Evolutionary conservation across 1,284 basidiomycete genomes (phyloP).

Genomic region (Cryptococcus sp.): DNA sequence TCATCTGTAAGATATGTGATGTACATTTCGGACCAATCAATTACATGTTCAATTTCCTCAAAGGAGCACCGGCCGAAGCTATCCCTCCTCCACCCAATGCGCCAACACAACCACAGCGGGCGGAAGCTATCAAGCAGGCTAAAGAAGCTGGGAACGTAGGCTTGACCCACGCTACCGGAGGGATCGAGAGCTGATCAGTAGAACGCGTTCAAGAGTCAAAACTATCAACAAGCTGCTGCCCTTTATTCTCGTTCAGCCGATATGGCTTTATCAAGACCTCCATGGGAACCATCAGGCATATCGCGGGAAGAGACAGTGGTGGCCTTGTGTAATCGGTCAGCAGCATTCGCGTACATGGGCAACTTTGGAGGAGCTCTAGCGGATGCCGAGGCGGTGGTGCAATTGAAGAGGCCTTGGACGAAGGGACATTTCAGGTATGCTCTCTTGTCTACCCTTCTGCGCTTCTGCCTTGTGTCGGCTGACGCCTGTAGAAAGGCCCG

Average conservation of each 20-base stretch:
- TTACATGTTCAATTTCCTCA: slow-evolving; percentile 65
- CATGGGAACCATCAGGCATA: slow-evolving; percentile 80
- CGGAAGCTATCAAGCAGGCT: slow-evolving; percentile 64
- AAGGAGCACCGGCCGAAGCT: slow-evolving; percentile 60
- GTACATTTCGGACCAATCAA: slow-evolving; percentile 66
- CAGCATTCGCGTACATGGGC: slow-evolving; percentile 70
- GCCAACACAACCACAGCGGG: slow-evolving; percentile 60
- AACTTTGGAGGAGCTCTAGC: slow-evolving; percentile 65
- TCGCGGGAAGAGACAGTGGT: slow-evolving; percentile 86
- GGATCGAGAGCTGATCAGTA: slow-evolving; percentile 33
- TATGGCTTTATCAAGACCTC: slow-evolving; percentile 75
- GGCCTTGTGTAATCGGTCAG: slow-evolving; percentile 84
- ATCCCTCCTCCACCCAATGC: slow-evolving; percentile 76
- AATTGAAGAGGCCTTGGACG: slow-evolving; percentile 80
- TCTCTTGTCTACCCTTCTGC: not conserved
- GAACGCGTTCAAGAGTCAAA: slow-evolving; percentile 70
- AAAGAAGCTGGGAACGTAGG: slow-evolving; percentile 88
- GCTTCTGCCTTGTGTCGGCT: not conserved
- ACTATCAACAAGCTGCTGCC: slow-evolving; percentile 70
- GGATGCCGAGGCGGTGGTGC: slow-evolving; percentile 86
- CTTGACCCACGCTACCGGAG: slow-evolving; percentile 11
- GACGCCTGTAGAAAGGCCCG: slow-evolving; percentile 27
- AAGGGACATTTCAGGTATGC: slow-evolving; percentile 95
- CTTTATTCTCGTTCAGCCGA: slow-evolving; percentile 80
- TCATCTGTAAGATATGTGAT: slow-evolving; percentile 66